Base-by-base conservation (phyloP, 2,329 filamentous ascomycete species). In the Thelonectria blattea region DNA sequence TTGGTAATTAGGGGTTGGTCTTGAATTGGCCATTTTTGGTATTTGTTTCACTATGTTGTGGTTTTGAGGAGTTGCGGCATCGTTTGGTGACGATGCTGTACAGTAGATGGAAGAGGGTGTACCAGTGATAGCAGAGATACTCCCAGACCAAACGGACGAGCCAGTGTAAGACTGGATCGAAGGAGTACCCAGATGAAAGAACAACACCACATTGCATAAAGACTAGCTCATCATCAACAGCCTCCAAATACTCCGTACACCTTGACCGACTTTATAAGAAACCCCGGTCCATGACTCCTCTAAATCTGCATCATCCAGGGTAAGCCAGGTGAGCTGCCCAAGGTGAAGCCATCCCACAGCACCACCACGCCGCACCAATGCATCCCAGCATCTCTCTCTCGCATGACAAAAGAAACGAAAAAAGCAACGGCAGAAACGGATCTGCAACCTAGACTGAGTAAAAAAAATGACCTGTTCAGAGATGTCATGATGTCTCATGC, bases 361-460 rank as follows among this genome's bases (percentile, higher is more conserved):
- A 58, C 30, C 47, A 55, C 42, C 55, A 65, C 65, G 67, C 67
- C 62, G 60, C 67, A 61, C 55, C 24, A 42, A 3, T 6, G 12
- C 51, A 34, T 24, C 58, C 41, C 55, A 41, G 43, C 56, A n/a
- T n/a, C n/a, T n/a, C n/a, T 6, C 49, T 20, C 47, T 18, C 41
- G 20, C 27, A 30, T 30, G 27, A 30, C 27, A 7, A 30, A 30
- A 30, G 27, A 30, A 30, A 9, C 46, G 39, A 22, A 42, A 45
- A 65, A 57, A 53, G 20, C 32, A 66, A 60, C 5, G 27, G 48
- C 54, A 41, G 52, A 52, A 51, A 52, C 32, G 52, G 47, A 61
- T 64, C 63, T 65, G 50, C 30, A 37, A 54, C 62, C 27, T 6
- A 24, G 27, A n/a, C n/a, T n/a, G n/a, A n/a, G n/a, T n/a, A n/a